phyloP scores from a whole-genome alignment of 306 rosid genomes.

The Carpinus fangiana region DNA sequence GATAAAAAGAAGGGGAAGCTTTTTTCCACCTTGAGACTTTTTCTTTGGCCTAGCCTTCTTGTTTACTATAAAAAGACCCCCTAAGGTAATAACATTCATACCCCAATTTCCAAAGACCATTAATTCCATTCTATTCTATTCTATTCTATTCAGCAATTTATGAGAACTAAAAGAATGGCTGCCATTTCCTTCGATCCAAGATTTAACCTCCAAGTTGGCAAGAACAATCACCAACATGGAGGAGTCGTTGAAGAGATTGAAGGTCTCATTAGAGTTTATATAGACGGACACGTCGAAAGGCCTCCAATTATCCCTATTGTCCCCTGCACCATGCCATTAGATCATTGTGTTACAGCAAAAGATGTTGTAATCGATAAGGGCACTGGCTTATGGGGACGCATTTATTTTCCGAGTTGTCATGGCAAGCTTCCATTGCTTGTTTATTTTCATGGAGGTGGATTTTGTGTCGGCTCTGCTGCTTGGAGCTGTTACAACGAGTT shows the following conservation, averaged over 20 bases:
- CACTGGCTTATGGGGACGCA: slow-evolving; percentile 64
- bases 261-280: slow-evolving; percentile 68
- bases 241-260: slow-evolving; percentile 57
- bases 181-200: slow-evolving; percentile 53
- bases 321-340: slow-evolving; percentile 40
- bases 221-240: slow-evolving; percentile 40
- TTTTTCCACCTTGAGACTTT: slow-evolving; percentile 20
- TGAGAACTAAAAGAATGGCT: slow-evolving; percentile 50
- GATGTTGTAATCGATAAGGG: slow-evolving; percentile 60
- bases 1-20: slow-evolving; percentile 8
- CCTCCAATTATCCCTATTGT: slow-evolving; percentile 58
- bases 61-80: slow-evolving; percentile 51
- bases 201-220: slow-evolving; percentile 33
- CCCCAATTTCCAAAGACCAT: slow-evolving; percentile 33
- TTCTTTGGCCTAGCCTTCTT: slow-evolving; percentile 11
- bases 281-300: slow-evolving; percentile 72
- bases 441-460: slow-evolving; percentile 94
- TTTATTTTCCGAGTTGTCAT: slow-evolving; percentile 46
- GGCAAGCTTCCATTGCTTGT: slow-evolving; percentile 54
- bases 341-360: slow-evolving; percentile 45
- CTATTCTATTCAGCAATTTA: slow-evolving; percentile 6
- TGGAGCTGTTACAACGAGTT: slow-evolving; percentile 92
- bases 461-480: slow-evolving; percentile 85
- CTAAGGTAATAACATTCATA: slow-evolving; percentile 21
- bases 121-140: background rate